Evolutionary conservation across 805 yeast genomes (phyloP).

Genomic region (Teunomyces pallodes): DNA sequence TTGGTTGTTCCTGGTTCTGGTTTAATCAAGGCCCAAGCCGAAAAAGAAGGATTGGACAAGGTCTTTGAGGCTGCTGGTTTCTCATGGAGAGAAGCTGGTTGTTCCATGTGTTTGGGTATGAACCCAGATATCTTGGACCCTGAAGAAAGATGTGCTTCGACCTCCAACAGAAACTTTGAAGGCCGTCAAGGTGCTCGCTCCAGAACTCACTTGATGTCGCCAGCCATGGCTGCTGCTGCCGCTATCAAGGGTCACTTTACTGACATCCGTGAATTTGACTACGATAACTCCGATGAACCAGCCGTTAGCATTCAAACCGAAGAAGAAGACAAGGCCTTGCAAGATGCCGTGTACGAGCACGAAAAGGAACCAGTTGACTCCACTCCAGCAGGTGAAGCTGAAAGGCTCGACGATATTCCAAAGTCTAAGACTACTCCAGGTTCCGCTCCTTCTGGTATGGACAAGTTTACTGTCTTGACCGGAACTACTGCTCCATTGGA

Average conservation of each 20-base stretch:
- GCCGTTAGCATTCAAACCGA: constrained; percentile 48
- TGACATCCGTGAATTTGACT: constrained; percentile 82
- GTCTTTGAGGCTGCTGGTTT: constrained; percentile 90
- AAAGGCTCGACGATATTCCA: constrained; percentile 64
- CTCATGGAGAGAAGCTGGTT: constrained; percentile 99
- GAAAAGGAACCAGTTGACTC: constrained; percentile 62
- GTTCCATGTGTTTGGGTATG: constrained; percentile 99
- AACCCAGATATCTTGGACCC: constrained; percentile 96
- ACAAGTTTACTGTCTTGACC: constrained; percentile 68
- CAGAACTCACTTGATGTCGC: constrained; percentile 96
- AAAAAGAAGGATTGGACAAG: constrained; percentile 89
- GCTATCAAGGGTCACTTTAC: constrained; percentile 87
- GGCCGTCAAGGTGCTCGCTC: constrained; percentile 98
- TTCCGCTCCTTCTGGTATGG: constrained; percentile 54
- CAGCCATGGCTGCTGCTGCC: constrained; percentile 99
- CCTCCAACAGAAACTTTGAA: constrained; percentile 97
- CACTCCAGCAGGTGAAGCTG: constrained; percentile 49
- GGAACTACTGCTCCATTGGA: constrained; percentile 94
- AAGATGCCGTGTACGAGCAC: constrained; percentile 69
- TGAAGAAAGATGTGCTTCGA: constrained; percentile 96
- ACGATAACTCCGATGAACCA: constrained; percentile 58
- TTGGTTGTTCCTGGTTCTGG: constrained; percentile 98
- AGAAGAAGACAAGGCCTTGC: constrained; percentile 52
- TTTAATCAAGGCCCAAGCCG: constrained; percentile 89
- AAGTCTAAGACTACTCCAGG: constrained; percentile 27